Base-by-base conservation (phyloP, 2,329 filamentous ascomycete genomes). In the Beauveria sp. region DNA sequence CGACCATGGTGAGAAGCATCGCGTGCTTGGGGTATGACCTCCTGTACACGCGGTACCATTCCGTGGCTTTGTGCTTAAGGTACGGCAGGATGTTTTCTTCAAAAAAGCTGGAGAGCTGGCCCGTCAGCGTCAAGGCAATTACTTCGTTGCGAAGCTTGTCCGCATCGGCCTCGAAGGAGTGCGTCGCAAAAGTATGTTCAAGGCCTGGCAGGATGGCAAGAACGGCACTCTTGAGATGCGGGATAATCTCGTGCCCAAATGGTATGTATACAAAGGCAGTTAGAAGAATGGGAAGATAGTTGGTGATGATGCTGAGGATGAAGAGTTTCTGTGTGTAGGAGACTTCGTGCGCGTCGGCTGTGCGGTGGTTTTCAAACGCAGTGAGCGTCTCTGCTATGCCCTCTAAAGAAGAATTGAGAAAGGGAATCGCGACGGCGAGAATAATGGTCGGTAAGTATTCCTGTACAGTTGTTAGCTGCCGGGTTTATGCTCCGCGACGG, bases 221-320 rank as follows among this genome's bases (percentile, higher is more conserved):
- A 3, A 82, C 77, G 65, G 88, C 80, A 24, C 84, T 67, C 65
- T 90, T 84, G 0, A 91, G 79, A 67, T 85, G 83, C 0, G 89
- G 88, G 0, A 91, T 83, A 2, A 91, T 82, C 20, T 83, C 72
- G 50, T 81, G 80, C 31, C 88, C 88, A 65, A 91, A 90, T 0
- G 89, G 89, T 1, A 93, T 86, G 69, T 93, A 93, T 57, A 93
- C 82, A 68, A 92, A 93, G 0, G 89, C 89, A 0, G 88, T 92
- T 7, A 93, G 77, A 64, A 91, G 81, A 51, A 90, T 88, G 0
- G 88, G 88, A 1, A 91, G 79, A 69, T 92, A 93, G 4, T 89
- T 89, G 14, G 88, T 91, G 73, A 92, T 90, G 76, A 91, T 90
- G 77, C 89, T 90, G 70, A 93, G 82, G 40, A 90, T 80, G 63